Conservation (phyloP, 495 filamentous ascomycete genomes). For the Trichoderma orchidacearum region DNA sequence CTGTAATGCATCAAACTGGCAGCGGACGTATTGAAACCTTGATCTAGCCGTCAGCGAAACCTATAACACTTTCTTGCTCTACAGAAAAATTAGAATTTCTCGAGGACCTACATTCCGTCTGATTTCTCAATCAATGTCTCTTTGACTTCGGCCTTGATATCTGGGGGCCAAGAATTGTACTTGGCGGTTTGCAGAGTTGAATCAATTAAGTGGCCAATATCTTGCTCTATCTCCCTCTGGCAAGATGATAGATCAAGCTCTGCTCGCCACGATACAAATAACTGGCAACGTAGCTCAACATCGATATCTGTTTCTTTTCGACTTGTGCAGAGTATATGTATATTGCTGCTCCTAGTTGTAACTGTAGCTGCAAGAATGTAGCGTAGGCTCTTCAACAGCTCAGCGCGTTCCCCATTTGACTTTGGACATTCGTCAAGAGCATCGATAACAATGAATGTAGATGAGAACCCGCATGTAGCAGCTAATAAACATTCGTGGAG, state of each 20-base stretch:
- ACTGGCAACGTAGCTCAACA: not conserved
- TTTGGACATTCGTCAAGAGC: conserved; percentile 13
- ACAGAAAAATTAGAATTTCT: not conserved
- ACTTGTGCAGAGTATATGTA: conserved; percentile 3
- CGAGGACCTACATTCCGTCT: conserved; percentile 21
- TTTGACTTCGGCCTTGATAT: conserved; percentile 5
- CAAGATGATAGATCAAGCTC: conserved; percentile 2
- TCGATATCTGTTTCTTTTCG: not conserved
- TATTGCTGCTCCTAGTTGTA: not conserved
- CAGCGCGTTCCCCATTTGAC: conserved; percentile 3
- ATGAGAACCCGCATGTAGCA: not conserved
- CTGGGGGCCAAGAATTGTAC: conserved; percentile 4
- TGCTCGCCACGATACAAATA: not conserved
- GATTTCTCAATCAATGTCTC: conserved; percentile 12
- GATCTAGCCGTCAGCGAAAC: conserved; percentile 1
- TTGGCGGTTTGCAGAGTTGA: not conserved
- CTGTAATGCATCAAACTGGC: conserved; percentile 23
- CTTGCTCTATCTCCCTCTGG: conserved; percentile 3
- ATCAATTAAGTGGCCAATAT: conserved; percentile 11
- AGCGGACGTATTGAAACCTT: conserved; percentile 31
- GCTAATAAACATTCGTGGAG: conserved; percentile 1
- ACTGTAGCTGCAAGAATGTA: not conserved
- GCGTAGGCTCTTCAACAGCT: not conserved
- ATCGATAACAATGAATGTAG: conserved; percentile 10
- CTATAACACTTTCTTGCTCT: conserved; percentile 4